A percentile compares a stretch with the other conserved stretches of the same genome.
phyloP scores from a whole-genome alignment of 495 filamentous ascomycete species.

The Podospora fimiseda region DNA sequence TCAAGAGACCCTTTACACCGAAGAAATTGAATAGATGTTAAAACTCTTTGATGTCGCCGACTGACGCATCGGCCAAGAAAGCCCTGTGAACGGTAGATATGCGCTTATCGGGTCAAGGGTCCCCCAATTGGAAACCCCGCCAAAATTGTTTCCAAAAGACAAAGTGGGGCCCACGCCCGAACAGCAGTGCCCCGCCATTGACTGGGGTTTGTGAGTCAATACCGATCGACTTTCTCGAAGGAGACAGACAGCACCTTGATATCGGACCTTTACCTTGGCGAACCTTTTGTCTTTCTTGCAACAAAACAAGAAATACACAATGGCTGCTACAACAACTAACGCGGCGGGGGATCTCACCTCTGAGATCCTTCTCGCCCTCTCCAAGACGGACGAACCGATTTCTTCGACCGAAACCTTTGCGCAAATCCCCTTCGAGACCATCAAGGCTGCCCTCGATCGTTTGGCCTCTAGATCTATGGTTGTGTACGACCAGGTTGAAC shows the following conservation, averaged over 20 bases:
- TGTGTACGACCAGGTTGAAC: constrained; percentile 71
- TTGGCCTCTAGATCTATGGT: constrained; percentile 81
- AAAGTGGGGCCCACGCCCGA: constrained; percentile 1
- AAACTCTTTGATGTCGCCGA: too few relatives aligned
- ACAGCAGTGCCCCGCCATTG: constrained; percentile 16
- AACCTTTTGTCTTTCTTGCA: not conserved
- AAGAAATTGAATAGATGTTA: too few relatives aligned
- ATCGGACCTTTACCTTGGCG: too few relatives aligned
- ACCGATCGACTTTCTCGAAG: not conserved
- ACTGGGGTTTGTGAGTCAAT: constrained; percentile 15
- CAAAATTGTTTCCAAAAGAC: constrained; percentile 11
- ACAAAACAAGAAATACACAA: constrained; percentile 2
- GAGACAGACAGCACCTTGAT: constrained; percentile 2
- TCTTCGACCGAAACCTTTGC: constrained; percentile 74
- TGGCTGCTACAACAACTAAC: constrained; percentile 11
- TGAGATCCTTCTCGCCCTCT: constrained; percentile 61
- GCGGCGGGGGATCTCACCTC: constrained; percentile 50
- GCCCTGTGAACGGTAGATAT: too few relatives aligned
- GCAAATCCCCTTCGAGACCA: constrained; percentile 55
- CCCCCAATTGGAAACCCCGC: constrained; percentile 1
- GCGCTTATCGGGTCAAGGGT: not conserved
- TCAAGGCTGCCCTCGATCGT: constrained; percentile 85
- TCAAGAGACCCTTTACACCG: too few relatives aligned
- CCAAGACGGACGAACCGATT: constrained; percentile 55
- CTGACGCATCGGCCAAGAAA: too few relatives aligned